phyloP scores from a whole-genome alignment of 2,329 filamentous ascomycete genomes.

The Colletotrichum sp. region DNA sequence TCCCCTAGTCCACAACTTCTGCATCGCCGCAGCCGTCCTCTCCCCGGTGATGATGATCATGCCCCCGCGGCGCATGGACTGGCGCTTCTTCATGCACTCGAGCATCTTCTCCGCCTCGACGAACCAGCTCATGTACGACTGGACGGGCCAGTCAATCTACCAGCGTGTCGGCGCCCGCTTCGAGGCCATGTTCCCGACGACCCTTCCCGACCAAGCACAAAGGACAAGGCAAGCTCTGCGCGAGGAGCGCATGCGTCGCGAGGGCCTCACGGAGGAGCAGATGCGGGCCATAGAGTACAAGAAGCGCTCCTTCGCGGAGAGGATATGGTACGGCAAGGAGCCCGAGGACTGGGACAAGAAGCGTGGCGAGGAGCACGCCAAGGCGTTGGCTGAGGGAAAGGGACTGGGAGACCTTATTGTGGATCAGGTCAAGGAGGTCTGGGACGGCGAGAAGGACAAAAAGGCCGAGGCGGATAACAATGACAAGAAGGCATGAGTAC shows the following conservation, averaged over 20 bases:
- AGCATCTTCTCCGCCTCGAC: constrained; percentile 57
- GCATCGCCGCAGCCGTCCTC: constrained; percentile 52
- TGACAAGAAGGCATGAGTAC: constrained; percentile 19
- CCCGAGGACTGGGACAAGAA: constrained; percentile 59
- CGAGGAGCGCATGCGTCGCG: constrained; percentile 35
- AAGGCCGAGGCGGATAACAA: constrained; percentile 14
- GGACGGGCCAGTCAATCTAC: constrained; percentile 59
- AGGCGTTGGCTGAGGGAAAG: constrained; percentile 60
- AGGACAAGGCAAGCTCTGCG: constrained; percentile 49
- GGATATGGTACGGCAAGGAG: constrained; percentile 65
- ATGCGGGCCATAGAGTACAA: constrained; percentile 29
- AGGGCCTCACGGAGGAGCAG: constrained; percentile 25
- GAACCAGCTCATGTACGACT: constrained; percentile 62
- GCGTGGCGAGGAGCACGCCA: constrained; percentile 55
- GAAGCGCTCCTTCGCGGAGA: constrained; percentile 40
- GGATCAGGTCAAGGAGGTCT: constrained; percentile 63
- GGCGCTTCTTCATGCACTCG: constrained; percentile 56
- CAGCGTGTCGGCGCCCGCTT: constrained; percentile 50
- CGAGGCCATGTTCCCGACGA: constrained; percentile 50
- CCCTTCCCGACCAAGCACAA: constrained; percentile 62
- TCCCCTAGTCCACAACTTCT: constrained; percentile 50
- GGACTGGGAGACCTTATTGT: constrained; percentile 62
- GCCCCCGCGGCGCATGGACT: constrained; percentile 56
- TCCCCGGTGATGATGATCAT: constrained; percentile 53
- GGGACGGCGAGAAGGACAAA: constrained; percentile 32